phyloP scores from a whole-genome alignment of 1,284 basidiomycete genomes.

The Tranzscheliella williamsii region DNA sequence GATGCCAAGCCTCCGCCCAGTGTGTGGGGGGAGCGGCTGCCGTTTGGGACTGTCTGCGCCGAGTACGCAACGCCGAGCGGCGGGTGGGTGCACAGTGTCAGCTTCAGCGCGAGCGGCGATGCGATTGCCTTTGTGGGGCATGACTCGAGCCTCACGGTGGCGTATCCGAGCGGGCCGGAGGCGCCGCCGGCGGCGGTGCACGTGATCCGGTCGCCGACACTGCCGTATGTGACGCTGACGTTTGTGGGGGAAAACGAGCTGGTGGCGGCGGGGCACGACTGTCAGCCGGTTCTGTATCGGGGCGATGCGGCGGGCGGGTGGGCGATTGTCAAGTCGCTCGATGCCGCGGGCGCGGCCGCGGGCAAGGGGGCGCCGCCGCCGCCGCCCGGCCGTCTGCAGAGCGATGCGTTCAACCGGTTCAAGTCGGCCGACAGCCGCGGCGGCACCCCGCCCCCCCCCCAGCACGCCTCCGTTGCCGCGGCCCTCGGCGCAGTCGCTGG shows the following conservation, averaged over 20 bases:
- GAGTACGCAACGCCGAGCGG: slow-evolving; percentile 85
- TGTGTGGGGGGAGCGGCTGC: slow-evolving; percentile 95
- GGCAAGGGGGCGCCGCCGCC: slow-evolving; percentile 54
- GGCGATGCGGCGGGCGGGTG: slow-evolving; percentile 50
- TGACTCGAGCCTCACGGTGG: slow-evolving; percentile 56
- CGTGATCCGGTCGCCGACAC: slow-evolving; percentile 52
- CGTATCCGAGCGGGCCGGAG: slow-evolving; percentile 54
- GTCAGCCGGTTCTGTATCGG: slow-evolving; percentile 75
- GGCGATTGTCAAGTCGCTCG: slow-evolving; percentile 50
- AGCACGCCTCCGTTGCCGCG: slow-evolving; percentile 65
- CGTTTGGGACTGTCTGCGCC: slow-evolving; percentile 96
- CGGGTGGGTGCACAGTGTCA: slow-evolving; percentile 95
- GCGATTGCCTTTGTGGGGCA: slow-evolving; percentile 85
- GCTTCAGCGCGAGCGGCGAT: slow-evolving; percentile 93
- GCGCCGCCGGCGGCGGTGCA: slow-evolving; percentile 52
- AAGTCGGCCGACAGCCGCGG: slow-evolving; percentile 88
- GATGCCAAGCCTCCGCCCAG: slow-evolving; percentile 84
- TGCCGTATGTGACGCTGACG: slow-evolving; percentile 62
- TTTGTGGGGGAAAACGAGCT: slow-evolving; percentile 73
- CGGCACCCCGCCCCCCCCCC: slow-evolving; percentile 58
- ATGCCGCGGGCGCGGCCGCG: slow-evolving; percentile 50
- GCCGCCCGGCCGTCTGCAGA: slow-evolving; percentile 77
- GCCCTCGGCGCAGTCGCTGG: slow-evolving; percentile 66
- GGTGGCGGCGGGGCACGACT: slow-evolving; percentile 94
- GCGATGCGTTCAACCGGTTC: slow-evolving; percentile 94